Base-by-base conservation (phyloP, 1,284 basidiomycete species). In the Malassezia psittaci region DNA sequence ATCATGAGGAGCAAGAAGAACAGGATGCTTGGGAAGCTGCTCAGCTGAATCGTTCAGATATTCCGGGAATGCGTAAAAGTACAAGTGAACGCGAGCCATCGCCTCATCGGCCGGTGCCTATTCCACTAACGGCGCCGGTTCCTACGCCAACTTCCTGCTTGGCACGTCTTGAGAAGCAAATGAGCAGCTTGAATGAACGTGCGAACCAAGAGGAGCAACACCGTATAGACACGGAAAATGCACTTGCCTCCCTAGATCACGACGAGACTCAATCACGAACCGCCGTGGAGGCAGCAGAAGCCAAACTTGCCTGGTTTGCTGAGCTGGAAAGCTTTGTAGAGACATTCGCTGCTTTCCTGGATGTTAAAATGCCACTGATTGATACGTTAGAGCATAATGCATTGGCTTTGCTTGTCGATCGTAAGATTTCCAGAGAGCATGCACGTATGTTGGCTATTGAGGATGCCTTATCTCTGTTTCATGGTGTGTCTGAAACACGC, bases 1-100 rank as follows among this genome's bases (percentile, higher is more conserved):
- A 83, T 48, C 82, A 82, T 54, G 85, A 86, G 35, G 86, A 87
- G 51, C 84, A 86, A 51, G 82, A 83, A 52, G 80, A 82, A 64
- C 79, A 77, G 54, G 54, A 57, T 5, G 54, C 43, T 21, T 75
- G 66, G 66, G 68, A 69, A 44, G 47, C 50, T 3, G 63, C 66
- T 0, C 68, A 69, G 54, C 33, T 69, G 43, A 51, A 60, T 9
- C 61, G 65, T 0, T 64, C 63, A 35, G 63, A 59, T 48, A 44
- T 37, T 13, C 16, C 42, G 15, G 35, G 18, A 32, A 33, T 15
- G 16, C 19, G 51, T 34, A 18, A 40, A 8, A 9, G 38, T 40
- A 16, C 19, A 10, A 43, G 42, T 7, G 15, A 33, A 32, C 16
- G 60, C 32, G 68, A 63, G 38, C 34, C 48, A 15, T 65, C 65